A percentile compares a stretch with the other conserved stretches of the same genome.
Evolutionary conservation across 352 stramenopile genomes (phyloP).

Genomic region (Aphanomyces astaci): DNA sequence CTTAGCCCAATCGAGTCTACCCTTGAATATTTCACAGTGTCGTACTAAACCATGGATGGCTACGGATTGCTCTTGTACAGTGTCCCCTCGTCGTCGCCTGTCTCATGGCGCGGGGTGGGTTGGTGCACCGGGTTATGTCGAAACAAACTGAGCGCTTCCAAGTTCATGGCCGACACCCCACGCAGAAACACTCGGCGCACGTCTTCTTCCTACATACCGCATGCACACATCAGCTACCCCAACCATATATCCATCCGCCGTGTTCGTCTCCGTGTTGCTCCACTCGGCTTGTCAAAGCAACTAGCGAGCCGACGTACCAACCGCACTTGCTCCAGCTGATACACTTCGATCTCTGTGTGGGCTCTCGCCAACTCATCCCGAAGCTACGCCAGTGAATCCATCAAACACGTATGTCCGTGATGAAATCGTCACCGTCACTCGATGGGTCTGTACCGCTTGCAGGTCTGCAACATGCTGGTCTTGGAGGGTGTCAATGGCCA

Average conservation of each 20-base stretch:
- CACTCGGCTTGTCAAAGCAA: no score
- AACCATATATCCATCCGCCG: no score
- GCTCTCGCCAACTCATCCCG: neutral
- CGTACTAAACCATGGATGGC: no score
- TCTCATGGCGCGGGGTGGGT: neutral
- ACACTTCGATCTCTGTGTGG: slow-evolving; percentile 4
- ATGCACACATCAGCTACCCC: neutral
- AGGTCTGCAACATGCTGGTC: neutral
- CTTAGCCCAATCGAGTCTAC: no score
- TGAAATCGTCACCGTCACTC: neutral
- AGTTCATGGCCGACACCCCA: slow-evolving; percentile 21
- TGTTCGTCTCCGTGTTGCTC: no score
- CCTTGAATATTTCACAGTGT: no score
- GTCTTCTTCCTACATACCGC: slow-evolving; percentile 6
- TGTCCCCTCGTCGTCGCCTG: no score
- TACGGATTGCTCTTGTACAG: no score
- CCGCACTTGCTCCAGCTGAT: neutral
- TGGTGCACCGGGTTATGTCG: neutral
- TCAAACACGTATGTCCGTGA: neutral
- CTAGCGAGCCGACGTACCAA: no score
- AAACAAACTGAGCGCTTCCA: slow-evolving; percentile 21
- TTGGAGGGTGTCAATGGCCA: neutral
- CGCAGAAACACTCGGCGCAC: slow-evolving; percentile 16
- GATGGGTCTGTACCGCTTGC: neutral
- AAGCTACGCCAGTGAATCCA: neutral